Percentiles rank a stretch among this genome's conserved stretches.
These are phyloP conservation scores for Citrullus mucosospermus DNA, from an alignment of 306 rosid species.

Conservation along the genomic window DNA sequence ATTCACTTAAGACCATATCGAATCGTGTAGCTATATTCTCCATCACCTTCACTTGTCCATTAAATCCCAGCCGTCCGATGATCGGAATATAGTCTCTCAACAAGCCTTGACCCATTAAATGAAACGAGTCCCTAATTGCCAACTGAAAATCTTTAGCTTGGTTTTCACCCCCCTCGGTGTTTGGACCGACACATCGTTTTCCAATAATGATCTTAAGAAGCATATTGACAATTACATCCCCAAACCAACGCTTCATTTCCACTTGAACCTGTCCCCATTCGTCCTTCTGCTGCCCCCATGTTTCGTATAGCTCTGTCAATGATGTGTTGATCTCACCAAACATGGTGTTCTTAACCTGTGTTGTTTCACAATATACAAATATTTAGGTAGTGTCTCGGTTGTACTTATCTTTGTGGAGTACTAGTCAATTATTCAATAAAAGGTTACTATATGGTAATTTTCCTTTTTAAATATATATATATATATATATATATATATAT, in stretches of 20 bases:
- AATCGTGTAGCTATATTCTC: constrained; percentile 14
- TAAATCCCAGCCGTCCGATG: constrained; percentile 20
- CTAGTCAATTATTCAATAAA: too few species aligned
- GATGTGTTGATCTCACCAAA: constrained; percentile 16
- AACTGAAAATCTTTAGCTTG: constrained; percentile 3
- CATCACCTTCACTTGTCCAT: constrained; percentile 24
- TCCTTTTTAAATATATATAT: too few species aligned
- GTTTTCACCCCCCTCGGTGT: not conserved
- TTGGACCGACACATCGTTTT: constrained; percentile 8
- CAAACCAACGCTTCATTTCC: constrained; percentile 28
- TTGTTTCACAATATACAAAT: too few species aligned
- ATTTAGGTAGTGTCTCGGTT: too few species aligned
- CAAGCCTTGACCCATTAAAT: constrained; percentile 13
- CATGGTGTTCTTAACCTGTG: constrained; percentile 11
- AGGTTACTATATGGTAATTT: too few species aligned
- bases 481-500: too few species aligned
- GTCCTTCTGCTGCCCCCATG: not conserved
- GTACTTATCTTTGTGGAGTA: too few species aligned
- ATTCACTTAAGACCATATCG: constrained; percentile 5
- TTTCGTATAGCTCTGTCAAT: constrained; percentile 6
- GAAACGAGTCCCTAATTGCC: constrained; percentile 15
- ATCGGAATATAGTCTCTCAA: constrained; percentile 24
- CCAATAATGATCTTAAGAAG: constrained; percentile 23
- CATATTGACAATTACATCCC: constrained; percentile 23
- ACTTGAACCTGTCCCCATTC: not conserved